These are phyloP conservation scores for Mucor circinelloides DNA, from an alignment of 371 early-diverging fungal species.

Conservation along the genomic window DNA sequence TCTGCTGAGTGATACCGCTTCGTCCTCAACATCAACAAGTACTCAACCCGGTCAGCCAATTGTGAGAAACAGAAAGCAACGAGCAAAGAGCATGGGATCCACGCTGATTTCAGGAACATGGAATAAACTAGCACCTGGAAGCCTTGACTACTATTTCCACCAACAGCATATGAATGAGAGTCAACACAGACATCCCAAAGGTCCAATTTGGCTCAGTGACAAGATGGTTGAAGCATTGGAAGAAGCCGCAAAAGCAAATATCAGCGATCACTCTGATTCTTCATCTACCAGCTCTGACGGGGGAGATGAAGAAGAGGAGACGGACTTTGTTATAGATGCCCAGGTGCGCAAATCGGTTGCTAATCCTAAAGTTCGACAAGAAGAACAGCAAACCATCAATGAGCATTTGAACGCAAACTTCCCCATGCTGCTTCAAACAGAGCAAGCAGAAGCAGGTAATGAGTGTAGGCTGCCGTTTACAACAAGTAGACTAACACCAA, in stretches of 20 bases:
- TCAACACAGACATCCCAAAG: constrained; percentile 12
- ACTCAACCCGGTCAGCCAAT: neutral
- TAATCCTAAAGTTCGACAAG: constrained; percentile 5
- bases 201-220: constrained; percentile 4
- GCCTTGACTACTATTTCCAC: neutral
- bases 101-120: constrained; percentile 4
- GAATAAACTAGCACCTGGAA: constrained; percentile 5
- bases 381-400: constrained; percentile 24
- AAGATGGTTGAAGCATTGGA: neutral
- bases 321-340: neutral
- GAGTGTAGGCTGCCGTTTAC: neutral
- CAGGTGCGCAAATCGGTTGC: neutral
- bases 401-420: constrained; percentile 54
- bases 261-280: neutral
- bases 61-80: neutral
- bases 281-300: neutral
- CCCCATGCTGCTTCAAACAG: constrained; percentile 55
- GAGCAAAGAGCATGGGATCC: constrained; percentile 11
- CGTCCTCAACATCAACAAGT: neutral
- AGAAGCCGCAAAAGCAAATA: neutral
- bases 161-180: constrained; percentile 19
- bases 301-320: neutral
- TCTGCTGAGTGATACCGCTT: neutral
- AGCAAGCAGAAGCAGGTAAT: constrained; percentile 54
- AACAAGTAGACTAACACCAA: neutral